Evolutionary conservation across 2,329 filamentous ascomycete genomes (phyloP).

Genomic region (Penicillium sp.): DNA sequence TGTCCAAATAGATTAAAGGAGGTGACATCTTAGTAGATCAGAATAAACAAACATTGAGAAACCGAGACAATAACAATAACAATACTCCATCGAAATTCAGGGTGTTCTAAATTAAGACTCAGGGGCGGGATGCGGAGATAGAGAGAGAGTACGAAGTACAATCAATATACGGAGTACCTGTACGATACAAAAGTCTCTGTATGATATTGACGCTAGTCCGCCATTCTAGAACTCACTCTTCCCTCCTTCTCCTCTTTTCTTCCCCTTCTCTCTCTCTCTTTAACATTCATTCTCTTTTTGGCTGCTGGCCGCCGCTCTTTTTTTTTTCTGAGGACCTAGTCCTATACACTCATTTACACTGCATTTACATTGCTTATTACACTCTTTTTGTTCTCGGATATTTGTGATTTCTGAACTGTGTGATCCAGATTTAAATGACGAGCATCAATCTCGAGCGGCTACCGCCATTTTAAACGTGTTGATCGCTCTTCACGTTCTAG

Average conservation of each 20-base stretch:
- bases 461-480: slow-evolving; percentile 5
- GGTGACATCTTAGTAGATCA: not conserved
- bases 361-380: not conserved
- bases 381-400: not conserved
- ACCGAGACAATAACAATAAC: not conserved
- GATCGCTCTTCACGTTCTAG: slow-evolving; percentile 8
- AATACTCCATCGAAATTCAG: not conserved
- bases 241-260: slow-evolving; percentile 22
- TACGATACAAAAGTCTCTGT: not conserved
- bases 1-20: slow-evolving; percentile 1
- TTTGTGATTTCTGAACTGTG: not conserved
- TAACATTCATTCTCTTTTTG: slow-evolving; percentile 20
- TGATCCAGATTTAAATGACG: slow-evolving; percentile 8
- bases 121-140: slow-evolving; percentile 15
- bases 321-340: slow-evolving; percentile 19
- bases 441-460: slow-evolving; percentile 4
- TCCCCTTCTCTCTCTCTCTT: slow-evolving; percentile 14
- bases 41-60: not conserved
- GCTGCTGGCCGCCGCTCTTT: slow-evolving; percentile 30
- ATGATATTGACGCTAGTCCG: slow-evolving; percentile 12
- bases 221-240: slow-evolving; percentile 22
- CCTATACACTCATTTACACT: slow-evolving; percentile 9
- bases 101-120: slow-evolving; percentile 10
- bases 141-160: too few species aligned
- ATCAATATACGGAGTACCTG: not conserved